Evolutionary conservation across 352 stramenopile genomes (phyloP).

Genomic region (Globisporangium spinosum): DNA sequence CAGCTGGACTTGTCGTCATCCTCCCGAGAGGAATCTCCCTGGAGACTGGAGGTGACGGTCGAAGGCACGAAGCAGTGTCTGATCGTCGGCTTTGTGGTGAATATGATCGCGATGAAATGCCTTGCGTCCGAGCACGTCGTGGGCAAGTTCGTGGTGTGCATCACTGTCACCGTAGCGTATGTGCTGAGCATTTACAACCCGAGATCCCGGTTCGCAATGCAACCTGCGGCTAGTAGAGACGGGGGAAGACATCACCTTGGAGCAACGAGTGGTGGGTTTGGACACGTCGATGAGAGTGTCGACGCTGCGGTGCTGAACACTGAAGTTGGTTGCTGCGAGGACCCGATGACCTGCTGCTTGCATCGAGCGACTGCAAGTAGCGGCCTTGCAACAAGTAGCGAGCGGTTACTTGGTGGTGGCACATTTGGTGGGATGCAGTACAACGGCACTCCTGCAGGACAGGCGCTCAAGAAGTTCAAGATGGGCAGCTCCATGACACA

Average conservation of each 20-base stretch:
- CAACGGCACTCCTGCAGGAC: background rate
- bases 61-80: constrained; percentile 70
- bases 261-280: background rate
- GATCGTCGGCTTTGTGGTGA: constrained; percentile 74
- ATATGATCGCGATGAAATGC: constrained; percentile 67
- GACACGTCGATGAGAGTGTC: constrained; percentile 1
- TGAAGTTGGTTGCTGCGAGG: constrained; percentile 30
- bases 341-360: constrained; percentile 52
- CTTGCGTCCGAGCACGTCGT: constrained; percentile 64
- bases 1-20: constrained; percentile 3
- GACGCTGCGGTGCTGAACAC: constrained; percentile 22
- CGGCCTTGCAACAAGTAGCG: background rate
- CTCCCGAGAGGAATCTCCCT: constrained; percentile 25
- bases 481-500: constrained; percentile 57
- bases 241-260: background rate
- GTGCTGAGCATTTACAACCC: constrained; percentile 59
- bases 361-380: constrained; percentile 24
- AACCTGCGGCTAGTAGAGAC: background rate
- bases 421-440: background rate
- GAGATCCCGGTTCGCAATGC: constrained; percentile 2
- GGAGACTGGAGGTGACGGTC: constrained; percentile 49
- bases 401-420: background rate
- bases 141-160: constrained; percentile 56
- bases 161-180: constrained; percentile 44
- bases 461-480: constrained; percentile 38